A percentile compares a stretch with the other conserved stretches of the same genome.
Evolutionary conservation across 768 basidiomycete genomes (phyloP).

Genomic region (Boletus coccyginus): DNA sequence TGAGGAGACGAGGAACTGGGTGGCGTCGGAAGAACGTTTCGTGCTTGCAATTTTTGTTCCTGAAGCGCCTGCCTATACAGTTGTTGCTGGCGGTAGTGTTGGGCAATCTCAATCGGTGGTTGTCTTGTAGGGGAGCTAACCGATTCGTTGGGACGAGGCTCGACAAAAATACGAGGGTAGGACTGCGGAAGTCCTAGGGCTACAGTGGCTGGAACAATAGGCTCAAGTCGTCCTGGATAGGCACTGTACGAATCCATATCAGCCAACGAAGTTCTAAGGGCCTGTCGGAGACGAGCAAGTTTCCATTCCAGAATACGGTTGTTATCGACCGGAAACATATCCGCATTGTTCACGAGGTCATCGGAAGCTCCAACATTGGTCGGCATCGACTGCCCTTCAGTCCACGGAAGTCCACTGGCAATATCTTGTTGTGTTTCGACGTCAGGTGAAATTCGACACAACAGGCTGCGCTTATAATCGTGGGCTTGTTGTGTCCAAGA

Average conservation of each 20-base stretch:
- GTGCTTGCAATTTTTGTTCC: conserved; percentile 33
- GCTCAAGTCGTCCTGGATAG: conserved; percentile 30
- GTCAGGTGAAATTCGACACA: conserved; percentile 6
- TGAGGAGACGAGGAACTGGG: conserved; percentile 59
- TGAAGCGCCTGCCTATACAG: conserved; percentile 28
- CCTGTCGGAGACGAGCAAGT: conserved; percentile 24
- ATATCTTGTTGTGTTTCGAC: conserved; percentile 9
- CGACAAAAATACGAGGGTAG: conserved; percentile 39
- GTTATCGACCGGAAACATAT: conserved; percentile 5
- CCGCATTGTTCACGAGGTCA: not conserved
- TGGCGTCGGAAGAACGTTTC: conserved; percentile 47
- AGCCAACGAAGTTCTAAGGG: conserved; percentile 22
- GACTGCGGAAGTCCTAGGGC: conserved; percentile 33
- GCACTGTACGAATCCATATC: conserved; percentile 19
- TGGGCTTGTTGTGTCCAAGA: conserved; percentile 1
- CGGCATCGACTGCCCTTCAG: conserved; percentile 13
- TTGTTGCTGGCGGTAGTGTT: conserved; percentile 45
- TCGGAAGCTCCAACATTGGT: not conserved
- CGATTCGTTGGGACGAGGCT: conserved; percentile 33
- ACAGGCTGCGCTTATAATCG: not conserved
- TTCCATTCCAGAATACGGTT: conserved; percentile 26
- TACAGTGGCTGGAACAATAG: conserved; percentile 27
- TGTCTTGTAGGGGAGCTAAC: conserved; percentile 25
- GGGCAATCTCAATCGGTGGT: conserved; percentile 47
- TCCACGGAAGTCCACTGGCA: conserved; percentile 11